Conservation (phyloP, 495 filamentous ascomycete species). For the Hyaloscypha hepaticicola region DNA sequence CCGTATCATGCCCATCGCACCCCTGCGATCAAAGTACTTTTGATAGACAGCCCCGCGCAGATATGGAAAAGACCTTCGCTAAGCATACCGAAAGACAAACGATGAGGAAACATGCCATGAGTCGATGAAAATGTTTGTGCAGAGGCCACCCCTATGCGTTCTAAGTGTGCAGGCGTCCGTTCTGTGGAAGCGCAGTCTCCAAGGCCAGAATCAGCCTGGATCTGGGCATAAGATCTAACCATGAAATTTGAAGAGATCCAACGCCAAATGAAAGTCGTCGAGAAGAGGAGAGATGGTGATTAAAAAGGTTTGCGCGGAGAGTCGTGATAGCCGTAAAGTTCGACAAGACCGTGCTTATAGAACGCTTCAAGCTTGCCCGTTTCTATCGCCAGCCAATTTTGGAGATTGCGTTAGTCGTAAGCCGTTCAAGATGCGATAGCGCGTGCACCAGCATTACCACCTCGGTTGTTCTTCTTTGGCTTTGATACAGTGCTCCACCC, state of each 20-base stretch:
- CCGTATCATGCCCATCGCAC: conserved; percentile 4
- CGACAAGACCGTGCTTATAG: conserved; percentile 23
- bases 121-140: conserved; percentile 21
- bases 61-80: conserved; percentile 8
- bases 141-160: conserved; percentile 28
- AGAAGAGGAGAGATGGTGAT: conserved; percentile 26
- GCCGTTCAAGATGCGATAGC: conserved; percentile 27
- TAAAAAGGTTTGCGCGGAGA: conserved; percentile 13
- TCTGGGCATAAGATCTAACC: conserved; percentile 27
- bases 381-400: conserved; percentile 5
- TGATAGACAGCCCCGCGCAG: conserved; percentile 16
- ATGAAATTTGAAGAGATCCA: conserved; percentile 30
- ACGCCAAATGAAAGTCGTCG: conserved; percentile 35
- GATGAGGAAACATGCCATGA: conserved; percentile 11
- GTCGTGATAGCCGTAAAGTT: conserved; percentile 21
- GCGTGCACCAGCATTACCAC: conserved; percentile 34
- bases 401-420: not conserved
- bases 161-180: conserved; percentile 25
- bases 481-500: conserved; percentile 74
- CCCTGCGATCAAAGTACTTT: conserved; percentile 25
- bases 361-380: conserved; percentile 6
- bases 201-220: conserved; percentile 19
- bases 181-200: conserved; percentile 15
- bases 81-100: conserved; percentile 8
- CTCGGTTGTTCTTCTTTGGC: conserved; percentile 50